phyloP scores from a whole-genome alignment of 148 eudicot genomes.

The Talinum fruticosum region DNA sequence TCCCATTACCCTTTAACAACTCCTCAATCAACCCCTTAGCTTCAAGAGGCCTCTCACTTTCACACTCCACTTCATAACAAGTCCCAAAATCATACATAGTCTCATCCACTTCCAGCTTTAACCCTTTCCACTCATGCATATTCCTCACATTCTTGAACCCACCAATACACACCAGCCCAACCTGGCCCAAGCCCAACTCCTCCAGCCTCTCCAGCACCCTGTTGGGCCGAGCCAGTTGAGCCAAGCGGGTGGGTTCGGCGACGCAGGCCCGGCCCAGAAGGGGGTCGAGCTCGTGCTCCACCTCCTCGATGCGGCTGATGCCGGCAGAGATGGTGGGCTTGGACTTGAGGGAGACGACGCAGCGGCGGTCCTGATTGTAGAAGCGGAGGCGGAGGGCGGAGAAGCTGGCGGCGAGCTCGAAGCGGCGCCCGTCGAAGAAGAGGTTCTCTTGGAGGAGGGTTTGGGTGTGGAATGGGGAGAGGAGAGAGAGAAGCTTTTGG shows the following conservation, averaged over 20 bases:
- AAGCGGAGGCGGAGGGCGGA: constrained; percentile 70
- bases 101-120: constrained; percentile 61
- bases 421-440: constrained; percentile 53
- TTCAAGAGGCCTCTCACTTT: constrained; percentile 40
- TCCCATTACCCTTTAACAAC: constrained; percentile 43
- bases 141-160: constrained; percentile 71
- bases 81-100: constrained; percentile 52
- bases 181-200: constrained; percentile 25
- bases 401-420: constrained; percentile 43
- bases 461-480: constrained; percentile 46
- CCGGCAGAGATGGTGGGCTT: constrained; percentile 48
- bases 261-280: constrained; percentile 42
- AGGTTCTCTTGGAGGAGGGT: background rate
- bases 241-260: constrained; percentile 44
- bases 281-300: constrained; percentile 58
- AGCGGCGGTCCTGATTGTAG: constrained; percentile 45
- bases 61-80: constrained; percentile 59
- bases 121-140: constrained; percentile 53
- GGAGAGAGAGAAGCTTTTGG: constrained; percentile 45
- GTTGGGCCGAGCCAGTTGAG: constrained; percentile 25
- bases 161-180: constrained; percentile 48
- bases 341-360: constrained; percentile 53
- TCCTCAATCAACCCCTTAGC: constrained; percentile 53
- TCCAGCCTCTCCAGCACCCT: constrained; percentile 35
- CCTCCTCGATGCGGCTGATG: constrained; percentile 51